Percentiles rank a stretch among this genome's conserved stretches.
Evolutionary conservation across 148 eudicot species (phyloP).

Genomic region (Camellia sinensis): DNA sequence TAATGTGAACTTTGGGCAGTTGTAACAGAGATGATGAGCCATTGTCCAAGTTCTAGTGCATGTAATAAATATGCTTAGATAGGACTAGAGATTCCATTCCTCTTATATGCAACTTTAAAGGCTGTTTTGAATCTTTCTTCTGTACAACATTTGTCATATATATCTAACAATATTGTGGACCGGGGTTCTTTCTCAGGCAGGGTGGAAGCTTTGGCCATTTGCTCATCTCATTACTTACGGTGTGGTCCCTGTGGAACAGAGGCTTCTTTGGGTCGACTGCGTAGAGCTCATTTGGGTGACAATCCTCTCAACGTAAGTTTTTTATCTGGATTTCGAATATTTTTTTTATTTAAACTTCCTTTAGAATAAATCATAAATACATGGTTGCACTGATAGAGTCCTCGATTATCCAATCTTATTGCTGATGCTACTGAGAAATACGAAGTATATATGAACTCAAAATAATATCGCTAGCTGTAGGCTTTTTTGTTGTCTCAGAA

Average conservation of each 20-base stretch:
- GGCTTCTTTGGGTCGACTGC: conserved; percentile 98
- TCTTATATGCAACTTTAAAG: not conserved
- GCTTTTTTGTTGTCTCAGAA: not conserved
- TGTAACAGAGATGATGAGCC: not conserved
- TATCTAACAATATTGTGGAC: conserved; percentile 10
- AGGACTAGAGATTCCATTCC: not conserved
- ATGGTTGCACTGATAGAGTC: not conserved
- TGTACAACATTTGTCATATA: not conserved
- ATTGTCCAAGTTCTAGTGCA: not conserved
- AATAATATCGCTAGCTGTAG: not conserved
- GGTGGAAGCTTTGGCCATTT: conserved; percentile 96
- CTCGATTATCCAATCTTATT: not conserved
- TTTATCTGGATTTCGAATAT: not conserved
- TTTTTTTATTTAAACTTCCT: not conserved
- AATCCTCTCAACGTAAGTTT: conserved; percentile 87
- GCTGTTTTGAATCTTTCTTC: not conserved
- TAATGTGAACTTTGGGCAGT: not conserved
- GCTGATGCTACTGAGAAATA: not conserved
- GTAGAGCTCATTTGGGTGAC: conserved; percentile 97
- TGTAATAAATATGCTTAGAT: not conserved
- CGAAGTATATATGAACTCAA: not conserved
- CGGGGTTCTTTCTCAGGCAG: conserved; percentile 46
- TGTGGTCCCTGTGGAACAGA: conserved; percentile 82
- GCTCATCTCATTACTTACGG: conserved; percentile 92
- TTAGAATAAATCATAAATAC: not conserved